phyloP scores from a whole-genome alignment of 495 filamentous ascomycete species.

The Penicillium riverlandense region DNA sequence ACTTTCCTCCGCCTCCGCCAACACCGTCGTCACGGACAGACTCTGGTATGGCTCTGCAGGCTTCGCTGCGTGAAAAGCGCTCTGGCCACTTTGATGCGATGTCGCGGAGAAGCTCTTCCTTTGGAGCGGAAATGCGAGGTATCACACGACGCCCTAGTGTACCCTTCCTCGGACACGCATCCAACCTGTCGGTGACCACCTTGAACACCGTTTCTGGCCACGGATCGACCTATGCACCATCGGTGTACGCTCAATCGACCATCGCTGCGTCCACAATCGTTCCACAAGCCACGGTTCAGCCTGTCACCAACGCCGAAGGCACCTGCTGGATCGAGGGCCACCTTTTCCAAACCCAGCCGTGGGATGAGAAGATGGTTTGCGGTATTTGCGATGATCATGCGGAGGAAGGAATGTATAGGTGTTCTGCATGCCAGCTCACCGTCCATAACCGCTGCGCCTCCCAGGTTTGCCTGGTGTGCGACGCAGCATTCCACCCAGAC shows the following conservation, averaged over 20 bases:
- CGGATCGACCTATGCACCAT: slow-evolving; percentile 83
- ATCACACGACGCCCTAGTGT: slow-evolving; percentile 73
- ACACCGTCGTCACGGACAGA: slow-evolving; percentile 81
- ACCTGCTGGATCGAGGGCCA: slow-evolving; percentile 92
- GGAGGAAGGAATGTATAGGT: slow-evolving; percentile 86
- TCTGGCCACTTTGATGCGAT: slow-evolving; percentile 87
- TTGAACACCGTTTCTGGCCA: slow-evolving; percentile 67
- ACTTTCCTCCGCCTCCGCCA: slow-evolving; percentile 66
- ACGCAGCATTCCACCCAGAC: slow-evolving; percentile 82
- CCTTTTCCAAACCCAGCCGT: slow-evolving; percentile 66
- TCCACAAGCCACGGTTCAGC: slow-evolving; percentile 80
- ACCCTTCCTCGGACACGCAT: slow-evolving; percentile 74
- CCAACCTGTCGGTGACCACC: slow-evolving; percentile 78
- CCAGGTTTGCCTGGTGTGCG: slow-evolving; percentile 79
- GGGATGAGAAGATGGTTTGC: slow-evolving; percentile 65
- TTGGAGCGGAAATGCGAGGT: slow-evolving; percentile 40
- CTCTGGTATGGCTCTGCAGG: slow-evolving; percentile 77
- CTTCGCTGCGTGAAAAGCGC: slow-evolving; percentile 84
- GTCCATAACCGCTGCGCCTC: slow-evolving; percentile 78
- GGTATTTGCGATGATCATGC: slow-evolving; percentile 83
- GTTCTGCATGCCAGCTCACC: slow-evolving; percentile 65
- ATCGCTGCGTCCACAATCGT: slow-evolving; percentile 98
- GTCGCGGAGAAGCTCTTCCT: slow-evolving; percentile 83
- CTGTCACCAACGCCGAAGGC: slow-evolving; percentile 77
- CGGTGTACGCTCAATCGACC: slow-evolving; percentile 92